Conservation (phyloP, 2,329 filamentous ascomycete species). For the Xylaria sp. region DNA sequence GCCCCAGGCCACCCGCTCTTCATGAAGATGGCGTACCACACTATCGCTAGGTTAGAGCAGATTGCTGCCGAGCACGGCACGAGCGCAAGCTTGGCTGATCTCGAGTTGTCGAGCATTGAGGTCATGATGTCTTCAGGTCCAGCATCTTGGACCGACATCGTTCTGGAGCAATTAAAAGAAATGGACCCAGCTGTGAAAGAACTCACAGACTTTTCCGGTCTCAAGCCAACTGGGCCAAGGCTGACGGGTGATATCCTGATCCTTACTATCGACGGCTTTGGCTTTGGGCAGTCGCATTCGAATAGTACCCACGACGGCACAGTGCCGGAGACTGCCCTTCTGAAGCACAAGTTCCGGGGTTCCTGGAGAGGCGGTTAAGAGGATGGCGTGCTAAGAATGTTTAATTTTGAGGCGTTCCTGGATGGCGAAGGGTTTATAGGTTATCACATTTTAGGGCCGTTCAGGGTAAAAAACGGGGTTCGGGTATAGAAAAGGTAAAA, state of each 20-base stretch:
- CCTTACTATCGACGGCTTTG: slow-evolving; percentile 45
- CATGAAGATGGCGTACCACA: slow-evolving; percentile 40
- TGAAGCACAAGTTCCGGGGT: slow-evolving; percentile 44
- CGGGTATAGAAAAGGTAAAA: no score
- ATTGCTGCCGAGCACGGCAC: slow-evolving; percentile 28
- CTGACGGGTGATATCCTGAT: slow-evolving; percentile 40
- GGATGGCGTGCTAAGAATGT: no score
- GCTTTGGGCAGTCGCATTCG: slow-evolving; percentile 46
- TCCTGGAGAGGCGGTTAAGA: no score
- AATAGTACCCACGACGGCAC: slow-evolving; percentile 44
- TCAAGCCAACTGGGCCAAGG: slow-evolving; percentile 29
- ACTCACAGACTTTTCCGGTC: slow-evolving; percentile 28
- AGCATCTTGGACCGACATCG: slow-evolving; percentile 48
- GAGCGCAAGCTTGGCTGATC: slow-evolving; percentile 16
- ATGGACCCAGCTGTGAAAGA: slow-evolving; percentile 37
- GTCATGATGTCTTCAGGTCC: slow-evolving; percentile 49
- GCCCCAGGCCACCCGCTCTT: slow-evolving; percentile 49
- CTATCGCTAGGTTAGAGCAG: slow-evolving; percentile 40
- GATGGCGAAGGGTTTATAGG: no score
- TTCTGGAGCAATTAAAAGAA: slow-evolving; percentile 44
- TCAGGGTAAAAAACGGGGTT: no score
- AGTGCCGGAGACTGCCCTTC: slow-evolving; percentile 42
- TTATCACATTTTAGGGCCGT: no score
- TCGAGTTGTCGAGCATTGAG: slow-evolving; percentile 43
- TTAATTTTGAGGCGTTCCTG: no score